Base-by-base conservation (phyloP, 2,329 filamentous ascomycete genomes). In the Colletotrichum destructivum region DNA sequence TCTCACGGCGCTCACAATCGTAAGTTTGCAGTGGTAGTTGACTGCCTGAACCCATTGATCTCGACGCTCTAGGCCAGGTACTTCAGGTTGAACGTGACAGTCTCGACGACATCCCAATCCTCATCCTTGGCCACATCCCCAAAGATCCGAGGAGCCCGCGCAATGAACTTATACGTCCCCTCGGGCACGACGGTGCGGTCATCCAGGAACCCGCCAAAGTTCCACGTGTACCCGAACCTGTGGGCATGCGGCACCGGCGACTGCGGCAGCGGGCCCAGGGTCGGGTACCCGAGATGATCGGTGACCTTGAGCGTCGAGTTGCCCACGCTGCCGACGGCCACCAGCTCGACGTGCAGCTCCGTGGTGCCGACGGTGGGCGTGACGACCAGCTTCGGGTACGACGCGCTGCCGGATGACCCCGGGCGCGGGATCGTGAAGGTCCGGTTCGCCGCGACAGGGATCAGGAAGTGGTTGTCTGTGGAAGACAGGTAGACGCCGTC, bases 391-490 rank as follows among this genome's bases (percentile, higher is more conserved):
- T 73, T 73, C 47, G 62, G 63, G 40, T 55, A 46, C 11, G 38
- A 51, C 8, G 62, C 61, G 13, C 26, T 49, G 52, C 67, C 54
- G 5, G 61, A 35, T 13, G 56, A 12, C 8, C 57, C 63, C 11
- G 77, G 77, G 4, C 62, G 44, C 4, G 75, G 75, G 42, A 80
- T 51, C 1, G 73, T 75, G 65, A 79, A 80, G 52, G 72, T 77
- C 0, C 62, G 69, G 69, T 77, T 76, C 40, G 68, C 76, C 12
- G 68, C 38, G 9, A 74, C 61, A 5, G 75, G 72, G 18, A 69
- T 69, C 59, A 66, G 63, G 64, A 69, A 72, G 62, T 62, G 61
- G 46, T 56, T 67, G 15, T 64, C 69, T 7, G 62, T 65, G n/a
- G 69, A 71, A 44, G 65, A 62, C 16, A 76, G 62, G 52, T 71